A percentile compares a stretch with the other conserved stretches of the same genome.
Evolutionary conservation across 345 rosid species (phyloP).

Genomic region (Eucalyptus globulus): DNA sequence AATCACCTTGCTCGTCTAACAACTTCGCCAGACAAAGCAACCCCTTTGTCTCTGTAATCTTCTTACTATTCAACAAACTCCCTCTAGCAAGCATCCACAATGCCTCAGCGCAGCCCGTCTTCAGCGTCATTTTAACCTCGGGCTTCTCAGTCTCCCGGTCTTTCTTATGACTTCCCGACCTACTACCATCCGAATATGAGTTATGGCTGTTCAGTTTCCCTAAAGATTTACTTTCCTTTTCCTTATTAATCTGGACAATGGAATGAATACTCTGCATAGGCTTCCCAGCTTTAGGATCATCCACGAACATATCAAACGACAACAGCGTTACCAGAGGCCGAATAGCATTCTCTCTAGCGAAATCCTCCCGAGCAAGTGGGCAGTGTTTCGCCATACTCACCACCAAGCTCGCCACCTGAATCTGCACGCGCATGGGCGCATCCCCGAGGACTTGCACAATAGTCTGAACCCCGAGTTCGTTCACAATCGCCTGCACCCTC

Average conservation of each 20-base stretch:
- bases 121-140: background rate
- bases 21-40: constrained; percentile 5
- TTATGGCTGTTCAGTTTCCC: background rate
- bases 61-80: background rate
- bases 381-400: constrained; percentile 5
- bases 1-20: constrained; percentile 1
- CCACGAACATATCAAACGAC: constrained; percentile 14
- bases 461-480: background rate
- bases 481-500: constrained; percentile 5
- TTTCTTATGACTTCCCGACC: background rate
- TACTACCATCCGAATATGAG: background rate
- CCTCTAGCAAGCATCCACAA: background rate
- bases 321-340: constrained; percentile 11
- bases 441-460: constrained; percentile 12
- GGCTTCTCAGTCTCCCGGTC: constrained; percentile 3
- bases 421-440: constrained; percentile 16
- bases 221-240: background rate
- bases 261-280: constrained; percentile 3
- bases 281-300: constrained; percentile 1
- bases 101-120: background rate
- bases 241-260: constrained; percentile 1
- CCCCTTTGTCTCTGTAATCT: constrained; percentile 4
- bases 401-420: constrained; percentile 11
- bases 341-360: constrained; percentile 6
- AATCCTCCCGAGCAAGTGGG: constrained; percentile 12